These are phyloP conservation scores for Verticillium isaacii DNA, from an alignment of 2,329 filamentous ascomycete species.

Conservation along the genomic window DNA sequence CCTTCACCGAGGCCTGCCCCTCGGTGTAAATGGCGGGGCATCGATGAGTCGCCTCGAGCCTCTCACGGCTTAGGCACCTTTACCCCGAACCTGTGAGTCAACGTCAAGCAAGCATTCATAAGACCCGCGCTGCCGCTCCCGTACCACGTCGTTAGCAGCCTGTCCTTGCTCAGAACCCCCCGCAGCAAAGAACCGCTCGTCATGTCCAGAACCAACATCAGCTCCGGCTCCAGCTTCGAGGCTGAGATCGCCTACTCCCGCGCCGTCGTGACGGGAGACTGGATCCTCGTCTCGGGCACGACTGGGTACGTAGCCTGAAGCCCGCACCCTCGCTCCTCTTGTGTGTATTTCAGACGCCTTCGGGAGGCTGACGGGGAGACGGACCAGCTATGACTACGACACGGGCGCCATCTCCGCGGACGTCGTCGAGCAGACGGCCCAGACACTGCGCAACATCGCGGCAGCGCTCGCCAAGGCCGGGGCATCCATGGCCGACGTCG, in stretches of 20 bases:
- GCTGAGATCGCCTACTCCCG: conserved; percentile 49
- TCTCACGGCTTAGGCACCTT: not conserved
- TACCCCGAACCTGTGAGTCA: not conserved
- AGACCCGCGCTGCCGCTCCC: too few species aligned
- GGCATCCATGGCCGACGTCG: conserved; percentile 38
- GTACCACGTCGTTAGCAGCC: too few species aligned
- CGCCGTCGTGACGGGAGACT: conserved; percentile 45
- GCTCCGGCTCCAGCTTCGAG: conserved; percentile 47
- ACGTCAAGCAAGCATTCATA: too few species aligned
- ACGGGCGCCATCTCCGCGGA: conserved; percentile 39
- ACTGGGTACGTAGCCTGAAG: conserved; percentile 35
- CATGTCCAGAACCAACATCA: conserved; percentile 36
- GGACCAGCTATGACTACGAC: conserved; percentile 43
- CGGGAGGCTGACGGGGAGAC: not conserved
- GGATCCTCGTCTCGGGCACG: conserved; percentile 50
- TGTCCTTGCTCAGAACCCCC: too few species aligned
- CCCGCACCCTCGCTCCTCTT: not conserved
- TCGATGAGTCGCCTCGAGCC: not conserved
- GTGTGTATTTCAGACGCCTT: not conserved
- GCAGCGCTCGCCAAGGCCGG: conserved; percentile 36
- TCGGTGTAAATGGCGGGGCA: too few species aligned
- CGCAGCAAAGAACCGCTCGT: conserved; percentile 1
- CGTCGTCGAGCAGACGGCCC: conserved; percentile 43
- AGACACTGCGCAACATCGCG: conserved; percentile 42
- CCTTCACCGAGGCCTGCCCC: too few species aligned